Evolutionary conservation across 2,329 filamentous ascomycete species (phyloP).

Genomic region (Cladosporium sp.): DNA sequence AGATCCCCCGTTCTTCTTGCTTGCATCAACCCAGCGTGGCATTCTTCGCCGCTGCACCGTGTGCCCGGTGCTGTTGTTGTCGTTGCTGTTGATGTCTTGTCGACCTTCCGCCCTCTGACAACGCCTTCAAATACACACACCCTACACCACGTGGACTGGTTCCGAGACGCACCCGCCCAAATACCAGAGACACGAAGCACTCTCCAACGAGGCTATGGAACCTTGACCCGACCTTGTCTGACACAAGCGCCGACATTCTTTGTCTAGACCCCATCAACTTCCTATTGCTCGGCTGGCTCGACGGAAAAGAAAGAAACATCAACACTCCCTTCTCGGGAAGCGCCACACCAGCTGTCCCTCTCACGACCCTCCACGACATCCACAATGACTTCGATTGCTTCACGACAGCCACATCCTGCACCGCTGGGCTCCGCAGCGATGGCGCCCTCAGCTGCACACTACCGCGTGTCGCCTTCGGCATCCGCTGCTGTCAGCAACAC

Average conservation of each 20-base stretch:
- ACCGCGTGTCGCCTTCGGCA: constrained; percentile 21
- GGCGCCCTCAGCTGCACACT: constrained; percentile 20
- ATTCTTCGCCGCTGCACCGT: constrained; percentile 4
- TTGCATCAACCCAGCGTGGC: not conserved
- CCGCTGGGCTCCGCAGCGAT: constrained; percentile 31
- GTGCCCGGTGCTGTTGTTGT: not conserved
- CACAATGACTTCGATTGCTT: constrained; percentile 71
- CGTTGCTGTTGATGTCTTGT: not conserved
- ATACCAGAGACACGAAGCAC: not conserved
- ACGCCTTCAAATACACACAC: not conserved
- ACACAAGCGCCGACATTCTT: constrained; percentile 3
- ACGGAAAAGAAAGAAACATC: constrained; percentile 9
- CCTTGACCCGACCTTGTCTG: constrained; percentile 6
- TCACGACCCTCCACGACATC: constrained; percentile 2
- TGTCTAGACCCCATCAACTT: not conserved
- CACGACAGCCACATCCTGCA: constrained; percentile 65
- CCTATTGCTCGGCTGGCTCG: constrained; percentile 6
- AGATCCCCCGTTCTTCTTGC: not conserved
- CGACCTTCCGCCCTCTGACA: not conserved
- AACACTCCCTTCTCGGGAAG: constrained; percentile 5
- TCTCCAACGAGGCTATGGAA: constrained; percentile 1
- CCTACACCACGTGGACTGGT: constrained; percentile 2
- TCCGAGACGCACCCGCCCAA: not conserved
- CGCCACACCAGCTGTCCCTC: not conserved
- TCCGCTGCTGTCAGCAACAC: constrained; percentile 21